Base-by-base conservation (phyloP, 768 basidiomycete genomes). In the Boletus speciosus region DNA sequence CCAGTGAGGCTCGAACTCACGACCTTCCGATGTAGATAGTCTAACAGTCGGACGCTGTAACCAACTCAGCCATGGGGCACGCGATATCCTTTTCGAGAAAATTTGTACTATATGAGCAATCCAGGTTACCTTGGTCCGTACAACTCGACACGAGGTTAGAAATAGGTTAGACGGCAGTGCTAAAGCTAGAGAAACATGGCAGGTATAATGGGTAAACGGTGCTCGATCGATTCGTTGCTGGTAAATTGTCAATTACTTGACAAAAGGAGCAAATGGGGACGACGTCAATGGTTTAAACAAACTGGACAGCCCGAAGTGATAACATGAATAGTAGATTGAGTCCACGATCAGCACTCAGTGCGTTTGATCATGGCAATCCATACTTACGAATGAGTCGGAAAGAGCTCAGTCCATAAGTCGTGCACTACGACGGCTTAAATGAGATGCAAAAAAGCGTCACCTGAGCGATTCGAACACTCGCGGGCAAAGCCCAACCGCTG, bases 11-110 rank as follows among this genome's bases (percentile, higher is more conserved):
- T 83, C 76, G 81, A 82, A 83, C 83, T 81, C 78, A 78, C 77
- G 81, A 82, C 79, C 80, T 82, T 81, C 78, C 80, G 80, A 81
- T 81, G 65, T 19, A 31, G 2, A 3, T 10, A 14, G 3, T 1
- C 23, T 84, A 83, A 84, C 82, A 83, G 82, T 84, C 82, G 82
- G 82, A 84, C 82, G 82, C 83, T 83, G 80, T 84, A 74, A 84
- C 82, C 82, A 84, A 83, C 82, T 84, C 78, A 83, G 82, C 82
- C 82, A 84, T 80, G 82, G 82, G 82, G 82, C 82, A 83, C n/a
- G 9, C 25, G 0, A 4, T 39, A 2, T 37, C 3, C 10, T 27
- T 27, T 50, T 35, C 0, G 0, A 36, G 29, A 43, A 16, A 6
- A 1, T 0, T 0, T 7, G 9, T 29, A 37, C 32, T 25, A 42